Evolutionary conservation across 768 basidiomycete species (phyloP).

Genomic region (Tylopilus sp.): DNA sequence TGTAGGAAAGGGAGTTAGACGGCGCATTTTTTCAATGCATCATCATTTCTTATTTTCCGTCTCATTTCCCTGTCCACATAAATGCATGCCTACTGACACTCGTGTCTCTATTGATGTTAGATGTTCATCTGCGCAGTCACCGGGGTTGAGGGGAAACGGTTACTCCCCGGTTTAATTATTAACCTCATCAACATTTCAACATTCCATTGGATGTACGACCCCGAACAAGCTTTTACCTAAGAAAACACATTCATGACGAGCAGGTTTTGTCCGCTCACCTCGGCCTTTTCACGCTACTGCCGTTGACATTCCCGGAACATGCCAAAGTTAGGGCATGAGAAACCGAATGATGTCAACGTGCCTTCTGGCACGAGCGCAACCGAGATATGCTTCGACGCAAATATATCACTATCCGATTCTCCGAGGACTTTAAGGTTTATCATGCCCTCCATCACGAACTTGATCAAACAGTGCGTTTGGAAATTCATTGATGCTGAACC

Average conservation of each 20-base stretch:
- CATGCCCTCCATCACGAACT: not conserved
- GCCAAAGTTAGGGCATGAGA: not conserved
- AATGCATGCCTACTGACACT: not conserved
- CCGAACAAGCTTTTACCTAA: too few relatives aligned
- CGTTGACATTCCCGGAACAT: constrained; percentile 1
- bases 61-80: not conserved
- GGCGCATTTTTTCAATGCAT: not conserved
- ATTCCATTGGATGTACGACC: too few relatives aligned
- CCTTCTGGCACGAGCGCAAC: not conserved
- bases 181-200: not conserved
- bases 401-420: not conserved
- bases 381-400: not conserved
- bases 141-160: not conserved
- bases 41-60: not conserved
- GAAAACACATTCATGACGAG: not conserved
- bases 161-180: not conserved
- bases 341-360: not conserved
- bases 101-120: not conserved
- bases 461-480: not conserved
- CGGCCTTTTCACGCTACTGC: constrained; percentile 3
- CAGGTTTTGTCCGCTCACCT: not conserved
- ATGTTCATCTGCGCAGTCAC: not conserved
- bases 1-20: not conserved
- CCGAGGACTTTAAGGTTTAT: constrained; percentile 11
- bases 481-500: not conserved